Conservation (phyloP, 331 rosid genomes). For the Quercus phellos region DNA sequence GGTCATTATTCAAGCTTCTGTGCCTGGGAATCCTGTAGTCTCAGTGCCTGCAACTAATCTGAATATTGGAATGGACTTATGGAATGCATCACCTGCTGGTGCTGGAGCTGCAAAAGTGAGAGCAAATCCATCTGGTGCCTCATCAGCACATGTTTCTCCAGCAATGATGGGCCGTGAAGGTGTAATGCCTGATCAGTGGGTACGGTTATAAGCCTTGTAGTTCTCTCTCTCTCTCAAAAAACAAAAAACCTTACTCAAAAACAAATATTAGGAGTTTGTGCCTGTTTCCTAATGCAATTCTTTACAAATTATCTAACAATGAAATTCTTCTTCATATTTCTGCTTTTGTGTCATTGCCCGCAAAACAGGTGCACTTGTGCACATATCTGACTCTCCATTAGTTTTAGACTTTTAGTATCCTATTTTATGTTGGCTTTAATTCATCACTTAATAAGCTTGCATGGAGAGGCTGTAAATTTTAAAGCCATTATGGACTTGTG, state of each 20-base stretch:
- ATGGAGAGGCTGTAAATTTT: background rate
- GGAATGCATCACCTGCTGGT: conserved; percentile 65
- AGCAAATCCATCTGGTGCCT: conserved; percentile 47
- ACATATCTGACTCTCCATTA: background rate
- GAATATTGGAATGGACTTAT: conserved; percentile 90
- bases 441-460: background rate
- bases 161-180: conserved; percentile 43
- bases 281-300: background rate
- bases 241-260: too few species aligned
- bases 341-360: background rate
- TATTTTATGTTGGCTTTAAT: background rate
- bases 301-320: background rate
- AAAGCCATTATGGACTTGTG: background rate
- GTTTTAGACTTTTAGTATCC: background rate
- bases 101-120: conserved; percentile 60
- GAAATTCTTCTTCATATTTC: background rate
- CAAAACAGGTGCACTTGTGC: background rate
- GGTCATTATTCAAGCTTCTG: conserved; percentile 37
- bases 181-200: conserved; percentile 64
- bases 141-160: conserved; percentile 37
- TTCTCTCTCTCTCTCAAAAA: background rate
- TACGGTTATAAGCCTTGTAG: conserved; percentile 45
- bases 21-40: conserved; percentile 53
- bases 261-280: background rate
- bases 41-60: conserved; percentile 69